Base-by-base conservation (phyloP, 2,329 filamentous ascomycete species). In the Xylariaceae sp. region DNA sequence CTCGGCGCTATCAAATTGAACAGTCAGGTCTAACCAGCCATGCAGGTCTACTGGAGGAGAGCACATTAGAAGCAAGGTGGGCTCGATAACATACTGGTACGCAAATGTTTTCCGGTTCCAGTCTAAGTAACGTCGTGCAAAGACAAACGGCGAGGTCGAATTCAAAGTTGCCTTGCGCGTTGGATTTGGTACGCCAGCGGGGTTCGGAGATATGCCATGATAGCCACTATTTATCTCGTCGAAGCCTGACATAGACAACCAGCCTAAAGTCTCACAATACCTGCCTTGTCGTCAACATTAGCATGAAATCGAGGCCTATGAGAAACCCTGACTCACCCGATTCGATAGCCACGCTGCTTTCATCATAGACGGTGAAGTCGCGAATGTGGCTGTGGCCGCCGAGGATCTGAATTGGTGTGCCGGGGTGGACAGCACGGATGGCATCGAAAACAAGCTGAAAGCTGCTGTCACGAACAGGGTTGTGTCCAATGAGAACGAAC, bases 211-310 rank as follows among this genome's bases (percentile, higher is more conserved):
- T 31, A 64, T 58, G 9, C 73, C 72, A 5, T 56, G 61, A 57
- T 63, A 74, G 43, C 70, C 72, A 63, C 74, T 78, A 47, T 73
- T 75, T 33, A 65, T 67, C 1, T 69, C 71, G 47, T 77, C 65
- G 58, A 87, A 78, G 14, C 84, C 84, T 45, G 76, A 78, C 69
- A 87, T 78, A n/a, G 82, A 79, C 18, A 86, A 65, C 80, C 82
- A 88, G 19, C 84, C 84, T 0, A 87, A 72, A 1, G 84, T 87
- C 69, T 88, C 84, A 63, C 84, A 87, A 67, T 87, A 88, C 47
- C 82, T 76, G 6, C 82, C 83, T 63, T n/a, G 31, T 14, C 16
- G 16, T 10, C 14, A 16, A 5, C 36, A 31, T 40, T 22, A 50
- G 48, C 5, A n/a, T 14, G 5, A 19, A n/a, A 13, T 16, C 19